Evolutionary conservation across 2,329 filamentous ascomycete genomes (phyloP), one percentile per base, ranked within the genome.

Genomic region (Aspergillus calidoustus): DNA sequence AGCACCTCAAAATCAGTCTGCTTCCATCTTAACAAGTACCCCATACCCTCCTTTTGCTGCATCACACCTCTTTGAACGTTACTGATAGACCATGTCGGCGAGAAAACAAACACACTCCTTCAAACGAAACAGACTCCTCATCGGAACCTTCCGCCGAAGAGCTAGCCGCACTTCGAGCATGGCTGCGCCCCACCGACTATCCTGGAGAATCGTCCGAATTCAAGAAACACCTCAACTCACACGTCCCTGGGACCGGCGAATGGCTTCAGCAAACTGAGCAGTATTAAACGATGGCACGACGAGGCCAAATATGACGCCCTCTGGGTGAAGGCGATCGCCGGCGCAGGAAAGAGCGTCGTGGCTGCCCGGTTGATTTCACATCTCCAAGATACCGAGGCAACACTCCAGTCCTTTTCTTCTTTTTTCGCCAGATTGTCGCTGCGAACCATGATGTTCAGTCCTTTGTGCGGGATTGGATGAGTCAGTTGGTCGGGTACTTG

Each of bases 281-380:
- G 30, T 69, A 63, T 34, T 34, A 54, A 64, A 54, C 54, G 64
- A 28, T 71, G 69, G 68, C 59, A 61, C 19, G 23, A 59, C 23
- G 48, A 54, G 13, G 30, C 57, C 5, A 34, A 15, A 15, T 2
- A 41, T 41, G 68, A 66, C 23, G 31, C 63, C 11, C 44, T 71
- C 5, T 71, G 68, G 66, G 59, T 72, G 8, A 71, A 70, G 61
- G 69, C 61, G 19, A 64, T 72, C 15, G 63, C 70, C 7, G 68
- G 69, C 7, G 66, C 68, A 5, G 69, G 70, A 2, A 73, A 73
- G 55, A 67, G 64, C 15, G 69, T 72, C 28, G 49, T 72, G 48
- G 66, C 68, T 8, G 67, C 71, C 13, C 51, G 44, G 25, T 63
- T 67, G 2, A 66, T 68, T 31, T 54, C 66, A 22, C 9, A 65